Conservation (phyloP, 306 rosid genomes). For the Pueraria montana region DNA sequence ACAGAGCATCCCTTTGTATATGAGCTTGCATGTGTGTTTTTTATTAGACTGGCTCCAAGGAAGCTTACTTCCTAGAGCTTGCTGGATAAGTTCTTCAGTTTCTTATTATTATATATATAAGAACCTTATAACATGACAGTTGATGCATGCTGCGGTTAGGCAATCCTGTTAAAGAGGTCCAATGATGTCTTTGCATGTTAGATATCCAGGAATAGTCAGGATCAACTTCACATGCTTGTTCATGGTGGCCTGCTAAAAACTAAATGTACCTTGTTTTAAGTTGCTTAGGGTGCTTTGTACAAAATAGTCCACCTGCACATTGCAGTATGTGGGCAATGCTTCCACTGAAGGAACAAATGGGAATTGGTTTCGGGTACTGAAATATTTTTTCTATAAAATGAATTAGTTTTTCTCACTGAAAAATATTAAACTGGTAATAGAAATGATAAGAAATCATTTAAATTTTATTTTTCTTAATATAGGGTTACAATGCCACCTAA, state of each 20-base stretch:
- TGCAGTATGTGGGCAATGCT: not conserved
- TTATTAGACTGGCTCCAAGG: slow-evolving; percentile 18
- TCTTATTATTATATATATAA: not conserved
- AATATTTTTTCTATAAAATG: slow-evolving; percentile 13
- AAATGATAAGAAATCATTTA: slow-evolving; percentile 38
- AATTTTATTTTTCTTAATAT: slow-evolving; percentile 9
- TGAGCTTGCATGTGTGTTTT: slow-evolving; percentile 22
- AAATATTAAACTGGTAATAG: slow-evolving; percentile 34
- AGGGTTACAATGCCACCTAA: slow-evolving; percentile 29
- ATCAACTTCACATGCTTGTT: slow-evolving; percentile 26
- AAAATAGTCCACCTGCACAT: not conserved
- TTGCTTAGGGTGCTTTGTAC: slow-evolving; percentile 13
- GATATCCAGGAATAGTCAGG: slow-evolving; percentile 19
- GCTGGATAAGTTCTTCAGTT: not conserved
- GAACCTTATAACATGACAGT: not conserved
- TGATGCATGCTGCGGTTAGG: slow-evolving; percentile 28
- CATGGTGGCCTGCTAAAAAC: slow-evolving; percentile 25
- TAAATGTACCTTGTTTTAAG: slow-evolving; percentile 3
- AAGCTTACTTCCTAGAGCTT: slow-evolving; percentile 29
- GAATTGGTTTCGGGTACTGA: slow-evolving; percentile 4
- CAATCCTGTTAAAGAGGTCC: slow-evolving; percentile 31
- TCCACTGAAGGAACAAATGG: not conserved
- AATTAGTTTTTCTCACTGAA: slow-evolving; percentile 1
- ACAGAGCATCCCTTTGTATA: not conserved
- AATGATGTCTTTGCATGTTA: slow-evolving; percentile 17